These are phyloP conservation scores for Colletotrichum sp. DNA, from an alignment of 2,329 filamentous ascomycete species.

Conservation along the genomic window DNA sequence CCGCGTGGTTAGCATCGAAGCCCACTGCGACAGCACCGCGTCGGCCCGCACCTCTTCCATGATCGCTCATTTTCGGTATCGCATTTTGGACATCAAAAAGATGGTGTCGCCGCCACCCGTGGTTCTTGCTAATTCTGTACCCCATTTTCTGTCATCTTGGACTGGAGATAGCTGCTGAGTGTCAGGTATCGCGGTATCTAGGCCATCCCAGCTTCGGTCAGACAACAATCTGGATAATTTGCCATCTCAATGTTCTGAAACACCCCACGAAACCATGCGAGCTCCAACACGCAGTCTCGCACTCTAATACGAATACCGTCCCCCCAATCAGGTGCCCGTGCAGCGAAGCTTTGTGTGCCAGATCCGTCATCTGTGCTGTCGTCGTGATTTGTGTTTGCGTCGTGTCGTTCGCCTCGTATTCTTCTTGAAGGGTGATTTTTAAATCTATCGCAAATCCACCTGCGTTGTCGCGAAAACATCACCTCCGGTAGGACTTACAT, in stretches of 20 bases:
- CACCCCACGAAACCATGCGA: slow-evolving; percentile 10
- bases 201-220: not conserved
- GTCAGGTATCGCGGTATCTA: not conserved
- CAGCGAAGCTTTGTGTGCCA: not conserved
- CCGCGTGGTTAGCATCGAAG: not conserved
- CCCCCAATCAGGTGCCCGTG: not conserved
- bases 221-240: not conserved
- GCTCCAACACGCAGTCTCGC: not conserved
- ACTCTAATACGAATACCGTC: not conserved
- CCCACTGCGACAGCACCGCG: not conserved
- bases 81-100: not conserved
- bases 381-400: not conserved
- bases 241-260: not conserved
- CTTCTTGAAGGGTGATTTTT: not conserved
- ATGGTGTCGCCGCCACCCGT: not conserved
- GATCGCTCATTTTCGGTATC: not conserved
- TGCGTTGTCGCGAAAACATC: no score
- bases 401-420: not conserved
- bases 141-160: not conserved
- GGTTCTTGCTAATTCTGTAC: not conserved
- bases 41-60: not conserved
- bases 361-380: not conserved
- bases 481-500: not conserved
- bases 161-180: not conserved
- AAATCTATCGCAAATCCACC: not conserved